Evolutionary conservation across 106 monocot genomes (phyloP).

Genomic region (Phalaenopsis equestris): DNA sequence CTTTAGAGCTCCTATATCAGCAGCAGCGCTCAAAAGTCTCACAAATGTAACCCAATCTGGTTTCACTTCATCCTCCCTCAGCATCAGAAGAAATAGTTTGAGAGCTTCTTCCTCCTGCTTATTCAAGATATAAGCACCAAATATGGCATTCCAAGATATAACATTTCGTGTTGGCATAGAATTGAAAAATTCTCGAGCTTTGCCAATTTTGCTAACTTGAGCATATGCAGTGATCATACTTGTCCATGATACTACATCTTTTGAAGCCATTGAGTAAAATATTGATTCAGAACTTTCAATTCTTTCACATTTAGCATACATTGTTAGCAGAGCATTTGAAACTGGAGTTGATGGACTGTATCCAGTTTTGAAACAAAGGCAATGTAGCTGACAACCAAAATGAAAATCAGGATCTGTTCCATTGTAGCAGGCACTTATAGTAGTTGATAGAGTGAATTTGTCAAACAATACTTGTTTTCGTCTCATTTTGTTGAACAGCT

Average conservation of each 20-base stretch:
- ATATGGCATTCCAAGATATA: conserved; percentile 81
- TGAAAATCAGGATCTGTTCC: conserved; percentile 16
- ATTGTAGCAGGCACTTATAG: conserved; percentile 57
- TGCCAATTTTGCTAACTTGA: conserved; percentile 44
- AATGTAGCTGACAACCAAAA: conserved; percentile 63
- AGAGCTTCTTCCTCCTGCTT: conserved; percentile 58
- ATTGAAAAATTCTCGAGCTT: conserved; percentile 54
- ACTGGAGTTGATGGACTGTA: conserved; percentile 40
- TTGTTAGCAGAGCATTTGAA: conserved; percentile 67
- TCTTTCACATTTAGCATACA: conserved; percentile 70
- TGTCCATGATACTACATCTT: conserved; percentile 84
- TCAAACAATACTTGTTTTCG: conserved; percentile 24
- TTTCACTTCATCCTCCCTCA: conserved; percentile 43
- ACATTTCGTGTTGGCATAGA: conserved; percentile 56
- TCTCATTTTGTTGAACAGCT: conserved; percentile 75
- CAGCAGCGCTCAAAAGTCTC: conserved; percentile 60
- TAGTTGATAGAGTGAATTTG: conserved; percentile 55
- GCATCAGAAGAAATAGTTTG: conserved; percentile 55
- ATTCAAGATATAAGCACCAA: conserved; percentile 59
- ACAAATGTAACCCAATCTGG: conserved; percentile 84
- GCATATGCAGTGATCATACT: conserved; percentile 85
- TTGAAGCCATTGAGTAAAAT: conserved; percentile 51
- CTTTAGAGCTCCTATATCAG: conserved; percentile 42
- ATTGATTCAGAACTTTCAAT: conserved; percentile 42
- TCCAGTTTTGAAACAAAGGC: conserved; percentile 43